phyloP scores from a whole-genome alignment of 2,329 filamentous ascomycete species.

The Fusarium continuum region DNA sequence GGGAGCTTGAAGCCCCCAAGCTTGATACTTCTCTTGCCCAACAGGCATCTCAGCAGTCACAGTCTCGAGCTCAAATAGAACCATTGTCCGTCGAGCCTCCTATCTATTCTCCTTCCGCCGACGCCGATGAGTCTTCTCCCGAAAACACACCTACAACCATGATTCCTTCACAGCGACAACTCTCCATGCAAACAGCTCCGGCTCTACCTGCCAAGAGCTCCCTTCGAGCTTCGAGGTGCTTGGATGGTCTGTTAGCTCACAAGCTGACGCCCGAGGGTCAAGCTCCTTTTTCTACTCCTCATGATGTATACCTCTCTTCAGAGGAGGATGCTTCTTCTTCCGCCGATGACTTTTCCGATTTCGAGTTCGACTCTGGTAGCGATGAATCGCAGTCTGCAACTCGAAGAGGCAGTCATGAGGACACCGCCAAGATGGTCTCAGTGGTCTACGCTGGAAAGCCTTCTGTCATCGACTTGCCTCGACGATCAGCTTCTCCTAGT shows the following conservation, averaged over 20 bases:
- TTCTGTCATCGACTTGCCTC: conserved; percentile 62
- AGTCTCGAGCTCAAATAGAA: conserved; percentile 39
- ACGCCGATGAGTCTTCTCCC: conserved; percentile 36
- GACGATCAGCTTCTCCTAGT: conserved; percentile 56
- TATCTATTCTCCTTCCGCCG: conserved; percentile 39
- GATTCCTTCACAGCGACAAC: conserved; percentile 42
- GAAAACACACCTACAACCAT: conserved; percentile 42
- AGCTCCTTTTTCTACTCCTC: conserved; percentile 53
- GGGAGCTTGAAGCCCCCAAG: conserved; percentile 35
- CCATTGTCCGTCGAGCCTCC: conserved; percentile 41
- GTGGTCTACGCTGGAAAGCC: conserved; percentile 69
- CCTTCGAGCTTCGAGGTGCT: conserved; percentile 57
- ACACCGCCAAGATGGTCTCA: conserved; percentile 66
- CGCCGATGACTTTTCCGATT: conserved; percentile 67
- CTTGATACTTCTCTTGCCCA: conserved; percentile 32
- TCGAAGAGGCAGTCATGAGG: conserved; percentile 59
- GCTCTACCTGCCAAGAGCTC: conserved; percentile 61
- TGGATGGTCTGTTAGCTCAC: conserved; percentile 45
- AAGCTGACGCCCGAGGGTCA: conserved; percentile 46
- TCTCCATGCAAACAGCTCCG: conserved; percentile 47
- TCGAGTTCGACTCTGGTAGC: conserved; percentile 58
- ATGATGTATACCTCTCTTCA: conserved; percentile 70
- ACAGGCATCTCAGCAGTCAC: conserved; percentile 28
- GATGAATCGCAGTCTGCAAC: conserved; percentile 44
- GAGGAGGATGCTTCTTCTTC: conserved; percentile 73